Percentiles rank a stretch among this genome's conserved stretches.
These are phyloP conservation scores for Aegilops umbellulata DNA, from an alignment of 176 grass and related monocot genomes.

Conservation along the genomic window DNA sequence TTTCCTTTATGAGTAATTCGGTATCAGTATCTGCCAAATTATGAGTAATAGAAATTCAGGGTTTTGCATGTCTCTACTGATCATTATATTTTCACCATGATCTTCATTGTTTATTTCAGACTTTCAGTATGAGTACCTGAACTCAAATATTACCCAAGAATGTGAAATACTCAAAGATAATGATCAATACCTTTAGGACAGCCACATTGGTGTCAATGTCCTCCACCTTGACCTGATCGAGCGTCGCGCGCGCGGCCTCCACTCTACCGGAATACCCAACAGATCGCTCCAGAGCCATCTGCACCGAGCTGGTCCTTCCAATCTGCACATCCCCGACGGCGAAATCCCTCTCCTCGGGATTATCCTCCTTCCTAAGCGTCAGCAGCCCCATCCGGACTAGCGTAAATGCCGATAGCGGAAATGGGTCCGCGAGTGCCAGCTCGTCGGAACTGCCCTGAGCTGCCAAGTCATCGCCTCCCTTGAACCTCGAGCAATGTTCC, in stretches of 20 bases:
- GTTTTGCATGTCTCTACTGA: neutral
- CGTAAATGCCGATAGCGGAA: slow-evolving; percentile 58
- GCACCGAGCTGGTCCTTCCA: slow-evolving; percentile 56
- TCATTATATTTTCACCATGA: neutral
- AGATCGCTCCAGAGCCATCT: slow-evolving; percentile 69
- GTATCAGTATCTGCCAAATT: neutral
- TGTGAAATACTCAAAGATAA: neutral
- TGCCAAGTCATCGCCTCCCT: slow-evolving; percentile 11
- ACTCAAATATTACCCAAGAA: neutral
- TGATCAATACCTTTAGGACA: slow-evolving; percentile 57
- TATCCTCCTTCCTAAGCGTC: slow-evolving; percentile 41
- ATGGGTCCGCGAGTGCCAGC: slow-evolving; percentile 34
- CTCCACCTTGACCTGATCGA: slow-evolving; percentile 82
- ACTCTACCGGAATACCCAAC: slow-evolving; percentile 62
- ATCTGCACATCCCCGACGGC: slow-evolving; percentile 50
- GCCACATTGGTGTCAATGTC: slow-evolving; percentile 90
- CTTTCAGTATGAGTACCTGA: neutral
- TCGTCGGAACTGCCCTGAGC: slow-evolving; percentile 37
- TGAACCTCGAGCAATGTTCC: slow-evolving; percentile 35
- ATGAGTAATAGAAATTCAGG: neutral
- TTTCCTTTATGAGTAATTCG: neutral
- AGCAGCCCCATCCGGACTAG: slow-evolving; percentile 67
- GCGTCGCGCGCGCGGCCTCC: slow-evolving; percentile 65
- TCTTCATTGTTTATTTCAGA: neutral
- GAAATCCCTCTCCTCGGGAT: slow-evolving; percentile 39